These are phyloP conservation scores for Sordariomycetes sp. DNA, from an alignment of 2,329 filamentous ascomycete species.

Conservation along the genomic window DNA sequence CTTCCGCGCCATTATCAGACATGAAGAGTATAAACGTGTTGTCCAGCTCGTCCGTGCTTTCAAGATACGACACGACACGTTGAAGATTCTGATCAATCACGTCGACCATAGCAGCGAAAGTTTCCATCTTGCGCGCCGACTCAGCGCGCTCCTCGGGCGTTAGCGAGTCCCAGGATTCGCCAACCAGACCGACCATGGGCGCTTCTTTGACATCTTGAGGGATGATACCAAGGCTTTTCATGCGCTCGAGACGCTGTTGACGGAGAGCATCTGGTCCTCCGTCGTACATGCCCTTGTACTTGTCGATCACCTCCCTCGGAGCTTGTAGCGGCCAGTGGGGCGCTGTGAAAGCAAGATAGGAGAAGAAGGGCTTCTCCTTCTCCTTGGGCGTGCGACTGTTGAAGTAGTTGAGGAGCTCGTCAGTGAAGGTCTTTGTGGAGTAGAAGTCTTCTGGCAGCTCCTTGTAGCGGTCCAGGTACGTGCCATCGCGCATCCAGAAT, in stretches of 20 bases:
- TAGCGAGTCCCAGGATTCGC: too few relatives aligned
- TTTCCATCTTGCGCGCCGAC: too few relatives aligned
- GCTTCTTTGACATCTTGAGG: background rate
- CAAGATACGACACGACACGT: slow-evolving; percentile 46
- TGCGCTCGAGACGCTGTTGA: slow-evolving; percentile 36
- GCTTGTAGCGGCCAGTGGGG: slow-evolving; percentile 57
- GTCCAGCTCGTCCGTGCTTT: slow-evolving; percentile 46
- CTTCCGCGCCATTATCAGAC: slow-evolving; percentile 54
- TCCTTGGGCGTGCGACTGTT: slow-evolving; percentile 14
- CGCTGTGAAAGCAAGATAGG: slow-evolving; percentile 37
- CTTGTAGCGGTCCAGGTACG: slow-evolving; percentile 22
- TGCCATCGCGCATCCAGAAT: slow-evolving; percentile 32
- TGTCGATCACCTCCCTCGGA: slow-evolving; percentile 40
- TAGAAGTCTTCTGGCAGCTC: slow-evolving; percentile 34
- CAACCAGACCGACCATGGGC: too few relatives aligned
- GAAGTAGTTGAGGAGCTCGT: slow-evolving; percentile 33
- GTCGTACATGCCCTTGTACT: slow-evolving; percentile 51
- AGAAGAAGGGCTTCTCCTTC: slow-evolving; percentile 16
- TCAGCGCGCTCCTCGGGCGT: too few relatives aligned
- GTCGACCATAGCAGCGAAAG: slow-evolving; percentile 58
- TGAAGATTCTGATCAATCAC: slow-evolving; percentile 53
- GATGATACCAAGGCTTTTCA: slow-evolving; percentile 21
- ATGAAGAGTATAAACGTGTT: slow-evolving; percentile 58
- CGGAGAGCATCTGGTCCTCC: slow-evolving; percentile 50
- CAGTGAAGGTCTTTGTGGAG: slow-evolving; percentile 32